A percentile compares a stretch with the other conserved stretches of the same genome.
These are phyloP conservation scores for Cladosporium sphaerospermum DNA, from an alignment of 2,329 filamentous ascomycete species.

Conservation along the genomic window DNA sequence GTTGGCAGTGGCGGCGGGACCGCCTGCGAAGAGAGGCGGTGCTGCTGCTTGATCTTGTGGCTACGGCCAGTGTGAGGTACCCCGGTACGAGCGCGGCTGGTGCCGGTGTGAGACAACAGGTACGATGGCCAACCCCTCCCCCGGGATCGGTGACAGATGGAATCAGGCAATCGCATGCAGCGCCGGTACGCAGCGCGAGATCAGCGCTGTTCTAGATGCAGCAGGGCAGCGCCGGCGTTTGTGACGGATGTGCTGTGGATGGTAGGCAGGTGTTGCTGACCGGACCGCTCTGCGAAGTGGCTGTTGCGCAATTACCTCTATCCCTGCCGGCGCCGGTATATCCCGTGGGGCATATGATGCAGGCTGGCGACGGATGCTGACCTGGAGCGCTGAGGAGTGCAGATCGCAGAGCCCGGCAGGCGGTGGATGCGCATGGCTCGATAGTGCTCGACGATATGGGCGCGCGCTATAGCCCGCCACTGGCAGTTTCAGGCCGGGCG, in stretches of 20 bases:
- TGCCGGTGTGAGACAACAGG: constrained; percentile 5
- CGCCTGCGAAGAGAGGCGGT: neutral
- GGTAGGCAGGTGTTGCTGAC: neutral
- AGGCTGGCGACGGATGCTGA: neutral
- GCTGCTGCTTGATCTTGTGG: neutral
- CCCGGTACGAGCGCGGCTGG: constrained; percentile 4
- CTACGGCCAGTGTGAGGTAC: neutral
- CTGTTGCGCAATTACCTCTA: constrained; percentile 7
- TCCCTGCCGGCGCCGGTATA: constrained; percentile 2
- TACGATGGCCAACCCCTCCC: constrained; percentile 3
- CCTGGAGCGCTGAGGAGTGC: neutral
- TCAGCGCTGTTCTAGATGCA: constrained; percentile 7
- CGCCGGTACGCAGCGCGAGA: neutral
- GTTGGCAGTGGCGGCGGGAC: neutral
- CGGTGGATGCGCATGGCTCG: neutral
- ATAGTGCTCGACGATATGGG: neutral
- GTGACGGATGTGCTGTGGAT: neutral
- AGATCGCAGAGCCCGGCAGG: neutral
- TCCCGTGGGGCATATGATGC: constrained; percentile 8
- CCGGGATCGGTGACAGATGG: neutral
- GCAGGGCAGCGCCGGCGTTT: neutral
- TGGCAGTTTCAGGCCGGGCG: no score
- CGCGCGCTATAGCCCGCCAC: neutral
- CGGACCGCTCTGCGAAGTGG: neutral
- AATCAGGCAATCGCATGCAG: constrained; percentile 4